These are phyloP conservation scores for Starmerella sirachaensis DNA, from an alignment of 805 yeast genomes.

Conservation along the genomic window DNA sequence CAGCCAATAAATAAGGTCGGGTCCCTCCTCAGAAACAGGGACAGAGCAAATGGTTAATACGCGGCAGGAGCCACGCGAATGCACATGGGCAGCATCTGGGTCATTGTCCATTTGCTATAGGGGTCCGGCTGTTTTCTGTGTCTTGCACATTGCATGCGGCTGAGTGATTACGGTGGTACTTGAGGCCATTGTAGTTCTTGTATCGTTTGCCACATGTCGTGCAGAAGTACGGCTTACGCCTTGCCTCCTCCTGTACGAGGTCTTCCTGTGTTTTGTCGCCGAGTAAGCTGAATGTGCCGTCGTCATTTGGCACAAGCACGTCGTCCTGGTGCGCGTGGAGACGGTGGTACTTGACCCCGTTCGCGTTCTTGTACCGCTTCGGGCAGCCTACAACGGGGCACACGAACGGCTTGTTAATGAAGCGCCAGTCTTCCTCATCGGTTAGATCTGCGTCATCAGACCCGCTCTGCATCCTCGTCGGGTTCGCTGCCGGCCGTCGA, in stretches of 20 bases:
- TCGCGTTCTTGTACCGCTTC: slow-evolving; percentile 90
- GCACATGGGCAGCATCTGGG: no score
- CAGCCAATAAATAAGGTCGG: no score
- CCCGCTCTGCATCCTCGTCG: no score
- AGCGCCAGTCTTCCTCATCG: slow-evolving; percentile 21
- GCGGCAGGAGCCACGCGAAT: no score
- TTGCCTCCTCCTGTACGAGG: slow-evolving; percentile 13
- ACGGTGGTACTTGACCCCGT: slow-evolving; percentile 89
- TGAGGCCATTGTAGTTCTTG: slow-evolving; percentile 87
- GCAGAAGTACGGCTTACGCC: slow-evolving; percentile 79
- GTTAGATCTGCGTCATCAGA: slow-evolving; percentile 16
- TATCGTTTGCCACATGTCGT: slow-evolving; percentile 96
- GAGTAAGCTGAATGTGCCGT: slow-evolving; percentile 80
- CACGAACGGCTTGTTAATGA: slow-evolving; percentile 68
- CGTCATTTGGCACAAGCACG: slow-evolving; percentile 74
- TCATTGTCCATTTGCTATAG: no score
- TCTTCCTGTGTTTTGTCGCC: slow-evolving; percentile 81
- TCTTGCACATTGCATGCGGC: slow-evolving; percentile 13
- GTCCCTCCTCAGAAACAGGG: no score
- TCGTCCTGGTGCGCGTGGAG: slow-evolving; percentile 95
- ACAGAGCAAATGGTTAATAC: no score
- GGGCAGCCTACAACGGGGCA: slow-evolving; percentile 98
- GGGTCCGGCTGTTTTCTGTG: no score
- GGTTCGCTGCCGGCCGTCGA: no score
- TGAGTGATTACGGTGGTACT: slow-evolving; percentile 92